Conservation (phyloP, 192 early-diverging fungal genomes). For the Linnemannia zychae region DNA sequence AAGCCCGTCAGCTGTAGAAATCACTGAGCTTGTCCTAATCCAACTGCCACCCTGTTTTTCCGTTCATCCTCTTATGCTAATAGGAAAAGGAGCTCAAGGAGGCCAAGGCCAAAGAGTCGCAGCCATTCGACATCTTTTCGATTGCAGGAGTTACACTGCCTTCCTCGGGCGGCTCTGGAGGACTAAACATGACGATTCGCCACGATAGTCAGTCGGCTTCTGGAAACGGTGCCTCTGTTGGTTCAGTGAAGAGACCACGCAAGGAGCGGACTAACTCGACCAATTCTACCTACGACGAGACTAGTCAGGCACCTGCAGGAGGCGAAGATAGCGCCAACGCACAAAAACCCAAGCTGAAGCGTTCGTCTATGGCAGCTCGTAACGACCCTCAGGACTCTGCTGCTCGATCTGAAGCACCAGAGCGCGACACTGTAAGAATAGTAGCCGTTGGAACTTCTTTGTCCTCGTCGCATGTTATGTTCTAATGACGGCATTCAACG, state of each 20-base stretch:
- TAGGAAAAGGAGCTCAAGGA: constrained; percentile 55
- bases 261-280: constrained; percentile 14
- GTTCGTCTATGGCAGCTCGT: constrained; percentile 40
- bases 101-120: constrained; percentile 44
- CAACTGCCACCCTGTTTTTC: constrained; percentile 4
- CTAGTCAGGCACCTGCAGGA: neutral
- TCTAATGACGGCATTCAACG: neutral
- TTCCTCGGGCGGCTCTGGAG: constrained; percentile 7
- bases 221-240: constrained; percentile 10
- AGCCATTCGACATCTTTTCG: constrained; percentile 50
- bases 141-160: constrained; percentile 40
- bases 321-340: neutral
- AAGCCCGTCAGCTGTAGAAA: neutral
- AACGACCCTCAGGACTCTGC: constrained; percentile 1
- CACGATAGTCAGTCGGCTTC: constrained; percentile 30
- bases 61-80: neutral
- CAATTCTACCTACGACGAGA: neutral
- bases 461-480: neutral
- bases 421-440: neutral
- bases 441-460: neutral
- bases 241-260: constrained; percentile 47
- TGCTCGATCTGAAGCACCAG: neutral
- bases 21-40: neutral
- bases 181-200: constrained; percentile 49
- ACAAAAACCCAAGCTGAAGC: constrained; percentile 38